These are phyloP conservation scores for Avena atlantica DNA, from an alignment of 176 grass and related monocot genomes.

Conservation along the genomic window DNA sequence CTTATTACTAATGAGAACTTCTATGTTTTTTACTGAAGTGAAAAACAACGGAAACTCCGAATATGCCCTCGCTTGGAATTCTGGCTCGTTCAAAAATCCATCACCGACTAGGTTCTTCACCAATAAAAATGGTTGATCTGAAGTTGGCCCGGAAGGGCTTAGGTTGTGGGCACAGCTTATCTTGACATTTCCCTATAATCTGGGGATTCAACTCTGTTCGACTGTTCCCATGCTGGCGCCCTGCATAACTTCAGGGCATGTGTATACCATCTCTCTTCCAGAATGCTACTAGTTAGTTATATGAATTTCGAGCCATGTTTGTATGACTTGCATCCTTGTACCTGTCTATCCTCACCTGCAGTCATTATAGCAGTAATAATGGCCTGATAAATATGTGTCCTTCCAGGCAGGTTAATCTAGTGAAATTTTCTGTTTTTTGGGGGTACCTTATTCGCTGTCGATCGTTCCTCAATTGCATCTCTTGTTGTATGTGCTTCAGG, in stretches of 20 bases:
- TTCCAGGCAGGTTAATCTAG: background rate
- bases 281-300: background rate
- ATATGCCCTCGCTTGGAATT: background rate
- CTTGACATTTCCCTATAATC: background rate
- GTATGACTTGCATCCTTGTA: background rate
- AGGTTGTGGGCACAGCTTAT: background rate
- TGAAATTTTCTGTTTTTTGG: background rate
- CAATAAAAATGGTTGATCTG: background rate
- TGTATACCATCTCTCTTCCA: background rate
- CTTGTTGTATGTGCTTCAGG: constrained; percentile 13
- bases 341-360: background rate
- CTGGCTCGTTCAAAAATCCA: background rate
- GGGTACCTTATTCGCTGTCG: background rate
- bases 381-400: background rate
- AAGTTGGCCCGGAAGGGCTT: background rate
- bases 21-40: background rate
- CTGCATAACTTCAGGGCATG: background rate
- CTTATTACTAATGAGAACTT: background rate
- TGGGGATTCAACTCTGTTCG: background rate
- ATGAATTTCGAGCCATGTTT: background rate
- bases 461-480: background rate
- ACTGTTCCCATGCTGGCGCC: background rate
- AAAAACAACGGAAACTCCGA: background rate
- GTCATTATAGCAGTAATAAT: background rate
- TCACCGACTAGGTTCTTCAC: background rate